phyloP scores from a whole-genome alignment of 257 asterid species.

The Salvia splendens region DNA sequence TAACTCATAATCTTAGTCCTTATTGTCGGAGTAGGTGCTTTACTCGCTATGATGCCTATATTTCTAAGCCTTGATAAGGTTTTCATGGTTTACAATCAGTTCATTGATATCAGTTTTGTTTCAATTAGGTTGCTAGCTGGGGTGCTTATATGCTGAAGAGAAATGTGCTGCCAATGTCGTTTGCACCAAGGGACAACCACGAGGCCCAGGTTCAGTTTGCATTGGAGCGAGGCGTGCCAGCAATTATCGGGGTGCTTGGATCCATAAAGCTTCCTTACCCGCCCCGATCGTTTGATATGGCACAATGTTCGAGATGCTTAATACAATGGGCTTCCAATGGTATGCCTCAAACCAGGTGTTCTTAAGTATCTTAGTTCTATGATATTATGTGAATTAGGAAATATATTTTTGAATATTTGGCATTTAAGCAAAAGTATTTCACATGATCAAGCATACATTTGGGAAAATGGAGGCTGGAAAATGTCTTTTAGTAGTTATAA shows the following conservation, averaged over 20 bases:
- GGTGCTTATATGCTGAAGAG: constrained; percentile 91
- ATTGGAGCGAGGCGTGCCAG: constrained; percentile 93
- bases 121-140: constrained; percentile 85
- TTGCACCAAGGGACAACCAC: constrained; percentile 92
- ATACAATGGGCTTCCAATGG: constrained; percentile 86
- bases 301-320: constrained; percentile 93
- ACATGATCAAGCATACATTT: neutral
- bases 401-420: neutral
- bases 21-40: neutral
- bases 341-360: constrained; percentile 32
- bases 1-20: neutral
- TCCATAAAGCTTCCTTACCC: constrained; percentile 83
- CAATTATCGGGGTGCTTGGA: constrained; percentile 83
- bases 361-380: constrained; percentile 10
- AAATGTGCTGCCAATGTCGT: constrained; percentile 81
- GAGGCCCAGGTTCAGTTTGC: constrained; percentile 99
- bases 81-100: neutral
- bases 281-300: constrained; percentile 84
- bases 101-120: neutral
- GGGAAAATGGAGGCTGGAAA: neutral
- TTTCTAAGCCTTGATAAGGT: neutral
- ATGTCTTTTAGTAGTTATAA: constrained; percentile 8
- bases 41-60: neutral
- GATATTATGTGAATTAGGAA: constrained; percentile 4
- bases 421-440: constrained; percentile 4